Percentiles rank a stretch among this genome's conserved stretches.
phyloP scores from a whole-genome alignment of 805 yeast genomes.

The Starmera dryadoides region DNA sequence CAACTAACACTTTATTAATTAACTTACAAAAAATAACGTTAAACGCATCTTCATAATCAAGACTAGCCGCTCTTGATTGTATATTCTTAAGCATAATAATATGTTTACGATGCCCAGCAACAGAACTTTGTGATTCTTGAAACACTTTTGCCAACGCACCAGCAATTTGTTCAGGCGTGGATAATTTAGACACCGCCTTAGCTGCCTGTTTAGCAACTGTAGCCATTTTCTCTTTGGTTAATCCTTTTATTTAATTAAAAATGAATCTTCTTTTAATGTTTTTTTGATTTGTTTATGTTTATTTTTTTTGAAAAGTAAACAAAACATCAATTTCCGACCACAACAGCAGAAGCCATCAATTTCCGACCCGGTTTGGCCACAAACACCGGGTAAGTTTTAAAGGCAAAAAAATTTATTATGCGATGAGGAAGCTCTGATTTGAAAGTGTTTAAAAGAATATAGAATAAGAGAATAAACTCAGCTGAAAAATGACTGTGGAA shows the following conservation, averaged over 20 bases:
- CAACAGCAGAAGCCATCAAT: not conserved
- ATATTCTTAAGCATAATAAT: constrained; percentile 54
- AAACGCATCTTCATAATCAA: constrained; percentile 53
- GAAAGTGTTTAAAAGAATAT: not conserved
- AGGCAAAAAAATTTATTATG: not conserved
- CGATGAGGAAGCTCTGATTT: constrained; percentile 2
- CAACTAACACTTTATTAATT: constrained; percentile 56
- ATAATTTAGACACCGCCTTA: constrained; percentile 9
- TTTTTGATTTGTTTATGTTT: not conserved
- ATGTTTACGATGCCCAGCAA: constrained; percentile 73
- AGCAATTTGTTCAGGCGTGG: constrained; percentile 30
- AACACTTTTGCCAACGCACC: constrained; percentile 58
- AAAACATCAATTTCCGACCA: not conserved
- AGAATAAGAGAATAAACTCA: too few relatives aligned
- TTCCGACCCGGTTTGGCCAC: not conserved
- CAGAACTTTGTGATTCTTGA: constrained; percentile 69
- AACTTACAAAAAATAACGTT: constrained; percentile 50
- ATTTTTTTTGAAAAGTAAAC: too few relatives aligned
- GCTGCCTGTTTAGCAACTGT: constrained; percentile 10
- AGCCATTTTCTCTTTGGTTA: constrained; percentile 9
- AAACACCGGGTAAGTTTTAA: not conserved
- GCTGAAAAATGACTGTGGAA: constrained; percentile 5
- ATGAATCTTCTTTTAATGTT: constrained; percentile 2
- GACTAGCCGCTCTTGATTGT: constrained; percentile 45
- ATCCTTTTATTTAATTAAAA: constrained; percentile 7